phyloP scores from a whole-genome alignment of 805 yeast genomes.

The Komagataella mondaviorum region DNA sequence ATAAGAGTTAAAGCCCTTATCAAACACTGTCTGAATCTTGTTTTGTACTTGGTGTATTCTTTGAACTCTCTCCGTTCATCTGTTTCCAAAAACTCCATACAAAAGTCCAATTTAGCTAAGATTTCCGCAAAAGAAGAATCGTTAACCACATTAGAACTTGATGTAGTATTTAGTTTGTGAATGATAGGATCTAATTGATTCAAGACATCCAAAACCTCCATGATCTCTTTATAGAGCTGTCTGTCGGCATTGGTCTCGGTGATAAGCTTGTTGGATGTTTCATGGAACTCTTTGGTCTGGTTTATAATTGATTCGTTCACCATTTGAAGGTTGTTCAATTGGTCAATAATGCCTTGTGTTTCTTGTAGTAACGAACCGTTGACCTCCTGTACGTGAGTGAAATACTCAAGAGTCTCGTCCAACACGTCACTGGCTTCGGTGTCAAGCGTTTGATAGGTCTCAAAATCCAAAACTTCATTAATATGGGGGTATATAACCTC shows the following conservation, averaged over 20 bases:
- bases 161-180: slow-evolving; percentile 49
- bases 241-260: slow-evolving; percentile 28
- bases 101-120: slow-evolving; percentile 47
- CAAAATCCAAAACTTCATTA: background rate
- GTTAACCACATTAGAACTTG: slow-evolving; percentile 53
- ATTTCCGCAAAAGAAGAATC: slow-evolving; percentile 39
- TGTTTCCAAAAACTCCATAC: slow-evolving; percentile 43
- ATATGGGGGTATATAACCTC: background rate
- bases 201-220: slow-evolving; percentile 40
- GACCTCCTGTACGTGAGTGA: background rate
- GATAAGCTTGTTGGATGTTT: slow-evolving; percentile 36
- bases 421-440: background rate
- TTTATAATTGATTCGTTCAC: slow-evolving; percentile 44
- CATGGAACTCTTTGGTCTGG: slow-evolving; percentile 54
- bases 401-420: background rate
- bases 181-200: slow-evolving; percentile 62
- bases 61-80: slow-evolving; percentile 39
- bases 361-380: slow-evolving; percentile 23
- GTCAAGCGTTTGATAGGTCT: background rate
- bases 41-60: slow-evolving; percentile 55
- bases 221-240: slow-evolving; percentile 28
- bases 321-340: slow-evolving; percentile 31
- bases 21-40: slow-evolving; percentile 72
- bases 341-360: slow-evolving; percentile 28
- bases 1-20: slow-evolving; percentile 68